Percentiles rank a stretch among this genome's conserved stretches.
These are phyloP conservation scores for Paraconiothyrium sp. DNA, from an alignment of 2,329 filamentous ascomycete genomes.

Conservation along the genomic window DNA sequence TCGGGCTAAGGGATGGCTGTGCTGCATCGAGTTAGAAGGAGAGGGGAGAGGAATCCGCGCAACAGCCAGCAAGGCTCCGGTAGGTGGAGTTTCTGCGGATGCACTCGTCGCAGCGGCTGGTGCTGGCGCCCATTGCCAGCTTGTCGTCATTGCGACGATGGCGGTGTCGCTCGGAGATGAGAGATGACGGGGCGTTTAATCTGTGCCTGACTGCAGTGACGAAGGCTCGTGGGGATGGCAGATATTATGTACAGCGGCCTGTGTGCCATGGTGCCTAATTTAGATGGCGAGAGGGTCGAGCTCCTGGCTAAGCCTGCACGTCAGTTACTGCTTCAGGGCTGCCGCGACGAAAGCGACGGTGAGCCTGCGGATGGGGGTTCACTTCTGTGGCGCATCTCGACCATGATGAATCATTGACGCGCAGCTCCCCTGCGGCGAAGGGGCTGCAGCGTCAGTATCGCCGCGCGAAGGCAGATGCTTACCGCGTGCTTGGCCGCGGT, in stretches of 20 bases:
- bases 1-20: constrained; percentile 20
- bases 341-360: constrained; percentile 1
- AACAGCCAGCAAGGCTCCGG: constrained; percentile 16
- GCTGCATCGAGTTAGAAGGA: constrained; percentile 12
- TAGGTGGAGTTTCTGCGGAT: constrained; percentile 20
- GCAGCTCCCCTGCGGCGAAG: background rate
- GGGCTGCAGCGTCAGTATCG: background rate
- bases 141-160: constrained; percentile 9
- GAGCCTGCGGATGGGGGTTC: background rate
- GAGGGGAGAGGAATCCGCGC: background rate
- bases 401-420: background rate
- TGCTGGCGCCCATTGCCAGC: constrained; percentile 1
- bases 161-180: constrained; percentile 13
- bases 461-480: background rate
- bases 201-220: constrained; percentile 11
- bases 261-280: constrained; percentile 25
- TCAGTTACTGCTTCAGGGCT: constrained; percentile 3
- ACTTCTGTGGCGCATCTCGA: background rate
- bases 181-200: constrained; percentile 12
- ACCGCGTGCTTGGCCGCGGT: constrained; percentile 1
- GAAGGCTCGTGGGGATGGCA: background rate
- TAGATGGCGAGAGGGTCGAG: constrained; percentile 19
- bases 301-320: constrained; percentile 5
- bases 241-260: constrained; percentile 8
- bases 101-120: constrained; percentile 1